phyloP scores from a whole-genome alignment of 164 flowering plant species.

The Pachysandra terminalis region DNA sequence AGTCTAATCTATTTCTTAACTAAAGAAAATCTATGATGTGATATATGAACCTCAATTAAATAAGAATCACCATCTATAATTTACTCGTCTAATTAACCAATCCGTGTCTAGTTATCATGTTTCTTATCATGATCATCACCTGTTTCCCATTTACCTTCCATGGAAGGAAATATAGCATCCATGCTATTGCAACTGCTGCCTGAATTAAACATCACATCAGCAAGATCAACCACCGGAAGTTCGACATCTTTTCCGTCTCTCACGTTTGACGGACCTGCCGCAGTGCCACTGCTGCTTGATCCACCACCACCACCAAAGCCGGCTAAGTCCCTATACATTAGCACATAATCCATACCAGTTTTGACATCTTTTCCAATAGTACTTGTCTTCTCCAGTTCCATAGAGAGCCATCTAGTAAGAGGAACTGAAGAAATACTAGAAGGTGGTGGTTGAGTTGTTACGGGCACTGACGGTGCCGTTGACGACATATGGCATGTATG shows the following conservation, averaged over 20 bases:
- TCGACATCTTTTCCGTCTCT: not conserved
- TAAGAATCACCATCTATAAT: too few species aligned
- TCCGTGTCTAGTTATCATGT: too few species aligned
- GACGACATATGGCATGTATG: slow-evolving; percentile 20
- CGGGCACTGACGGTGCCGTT: not conserved
- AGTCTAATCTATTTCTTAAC: too few species aligned
- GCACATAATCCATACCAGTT: not conserved
- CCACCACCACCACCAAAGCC: not conserved
- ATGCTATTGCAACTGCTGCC: not conserved
- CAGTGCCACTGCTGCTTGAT: not conserved
- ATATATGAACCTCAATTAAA: too few species aligned
- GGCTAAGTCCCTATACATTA: not conserved
- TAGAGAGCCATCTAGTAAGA: not conserved
- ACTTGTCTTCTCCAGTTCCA: not conserved
- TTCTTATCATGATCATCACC: too few species aligned
- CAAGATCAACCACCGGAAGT: not conserved
- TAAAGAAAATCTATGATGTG: too few species aligned
- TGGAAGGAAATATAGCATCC: not conserved
- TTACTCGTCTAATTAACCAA: too few species aligned
- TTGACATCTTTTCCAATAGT: not conserved
- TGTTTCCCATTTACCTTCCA: not conserved
- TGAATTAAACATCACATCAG: not conserved
- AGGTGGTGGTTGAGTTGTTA: not conserved
- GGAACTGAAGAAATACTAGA: not conserved
- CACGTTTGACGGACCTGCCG: not conserved